phyloP scores from a whole-genome alignment of 148 eudicot genomes.

The Persicaria maculosa region DNA sequence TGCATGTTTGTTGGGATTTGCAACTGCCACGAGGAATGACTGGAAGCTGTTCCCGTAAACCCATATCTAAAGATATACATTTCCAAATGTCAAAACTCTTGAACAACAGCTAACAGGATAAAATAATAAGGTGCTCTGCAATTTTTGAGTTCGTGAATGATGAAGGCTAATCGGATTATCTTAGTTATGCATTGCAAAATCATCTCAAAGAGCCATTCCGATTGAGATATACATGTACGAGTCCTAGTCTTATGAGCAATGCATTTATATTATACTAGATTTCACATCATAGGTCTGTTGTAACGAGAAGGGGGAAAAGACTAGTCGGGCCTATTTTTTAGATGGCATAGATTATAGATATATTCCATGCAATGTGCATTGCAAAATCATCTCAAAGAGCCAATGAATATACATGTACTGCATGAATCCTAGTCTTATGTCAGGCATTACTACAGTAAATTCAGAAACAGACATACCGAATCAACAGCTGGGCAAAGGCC shows the following conservation, averaged over 20 bases:
- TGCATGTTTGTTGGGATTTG: conserved; percentile 55
- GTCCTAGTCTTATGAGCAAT: no score
- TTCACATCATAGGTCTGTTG: no score
- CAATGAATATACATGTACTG: no score
- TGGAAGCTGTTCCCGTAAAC: conserved; percentile 80
- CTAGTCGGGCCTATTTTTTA: no score
- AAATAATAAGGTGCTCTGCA: background rate
- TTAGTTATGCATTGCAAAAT: background rate
- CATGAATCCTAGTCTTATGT: no score
- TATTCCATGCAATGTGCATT: no score
- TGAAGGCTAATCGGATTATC: background rate
- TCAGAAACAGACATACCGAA: conserved; percentile 38
- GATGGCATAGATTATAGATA: no score
- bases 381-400: no score
- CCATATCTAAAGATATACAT: conserved; percentile 46
- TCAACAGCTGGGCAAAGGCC: conserved; percentile 67
- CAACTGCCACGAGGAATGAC: conserved; percentile 65
- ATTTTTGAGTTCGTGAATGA: background rate
- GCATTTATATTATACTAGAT: no score
- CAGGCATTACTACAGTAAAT: background rate
- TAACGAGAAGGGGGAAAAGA: no score
- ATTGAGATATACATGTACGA: no score
- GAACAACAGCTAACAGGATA: background rate
- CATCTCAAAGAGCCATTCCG: background rate
- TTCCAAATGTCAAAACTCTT: background rate